A percentile compares a stretch with the other conserved stretches of the same genome.
Conservation (phyloP, 2,329 filamentous ascomycete genomes). For the Lasiodiplodia sp. region DNA sequence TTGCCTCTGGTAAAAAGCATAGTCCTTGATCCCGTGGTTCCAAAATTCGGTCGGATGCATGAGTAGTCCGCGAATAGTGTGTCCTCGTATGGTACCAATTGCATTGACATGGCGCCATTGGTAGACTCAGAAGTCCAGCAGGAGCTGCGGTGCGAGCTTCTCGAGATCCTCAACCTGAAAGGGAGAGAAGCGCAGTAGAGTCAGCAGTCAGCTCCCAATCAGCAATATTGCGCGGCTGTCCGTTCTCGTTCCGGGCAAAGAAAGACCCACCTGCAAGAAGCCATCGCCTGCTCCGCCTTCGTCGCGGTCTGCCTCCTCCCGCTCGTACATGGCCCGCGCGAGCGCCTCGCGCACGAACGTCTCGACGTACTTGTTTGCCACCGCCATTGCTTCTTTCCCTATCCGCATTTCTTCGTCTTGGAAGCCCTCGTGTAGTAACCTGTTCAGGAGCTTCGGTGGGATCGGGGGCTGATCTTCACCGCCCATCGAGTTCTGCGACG, state of each 20-base stretch:
- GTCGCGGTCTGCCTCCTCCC: conserved; percentile 54
- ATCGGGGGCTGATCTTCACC: conserved; percentile 55
- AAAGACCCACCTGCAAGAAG: conserved; percentile 69
- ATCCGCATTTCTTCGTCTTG: conserved; percentile 73
- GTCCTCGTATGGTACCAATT: not conserved
- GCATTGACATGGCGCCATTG: not conserved
- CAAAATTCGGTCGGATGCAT: not conserved
- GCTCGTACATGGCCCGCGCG: conserved; percentile 77
- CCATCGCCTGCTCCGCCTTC: conserved; percentile 54
- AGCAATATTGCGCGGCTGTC: conserved; percentile 50
- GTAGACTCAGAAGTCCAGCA: conserved; percentile 75
- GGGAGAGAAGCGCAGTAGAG: not conserved
- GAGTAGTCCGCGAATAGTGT: not conserved
- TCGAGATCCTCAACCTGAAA: conserved; percentile 83
- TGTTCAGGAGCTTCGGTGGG: conserved; percentile 75
- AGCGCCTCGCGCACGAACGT: conserved; percentile 90
- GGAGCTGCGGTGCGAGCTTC: conserved; percentile 81
- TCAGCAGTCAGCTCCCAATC: conserved; percentile 31
- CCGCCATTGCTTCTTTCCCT: conserved; percentile 76
- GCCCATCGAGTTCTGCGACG: conserved; percentile 31
- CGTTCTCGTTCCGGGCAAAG: not conserved
- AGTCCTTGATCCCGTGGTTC: conserved; percentile 4
- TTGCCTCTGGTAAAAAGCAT: conserved; percentile 6
- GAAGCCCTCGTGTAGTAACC: conserved; percentile 82
- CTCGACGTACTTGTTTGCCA: conserved; percentile 86